A percentile compares a stretch with the other conserved stretches of the same genome.
phyloP scores from a whole-genome alignment of 192 early-diverging fungal genomes.

The Neocallimastix lanati region DNA sequence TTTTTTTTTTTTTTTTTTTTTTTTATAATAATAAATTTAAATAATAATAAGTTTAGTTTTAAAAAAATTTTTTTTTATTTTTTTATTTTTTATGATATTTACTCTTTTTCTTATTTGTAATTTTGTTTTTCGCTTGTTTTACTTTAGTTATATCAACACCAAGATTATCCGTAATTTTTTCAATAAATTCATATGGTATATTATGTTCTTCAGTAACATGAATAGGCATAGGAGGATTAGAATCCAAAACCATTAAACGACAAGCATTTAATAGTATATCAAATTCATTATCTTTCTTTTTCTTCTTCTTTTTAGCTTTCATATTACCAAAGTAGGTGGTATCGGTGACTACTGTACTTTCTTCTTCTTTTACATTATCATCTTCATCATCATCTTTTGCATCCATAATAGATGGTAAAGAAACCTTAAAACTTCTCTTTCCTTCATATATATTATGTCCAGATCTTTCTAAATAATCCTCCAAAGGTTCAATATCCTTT shows the following conservation, averaged over 20 bases:
- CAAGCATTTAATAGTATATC: neutral
- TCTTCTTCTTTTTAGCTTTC: neutral
- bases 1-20: too few relatives aligned
- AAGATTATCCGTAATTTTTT: neutral
- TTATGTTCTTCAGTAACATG: neutral
- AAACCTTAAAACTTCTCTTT: neutral
- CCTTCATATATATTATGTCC: neutral
- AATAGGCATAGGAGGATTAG: neutral
- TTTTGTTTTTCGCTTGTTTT: neutral
- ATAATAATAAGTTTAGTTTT: too few relatives aligned
- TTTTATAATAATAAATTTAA: too few relatives aligned
- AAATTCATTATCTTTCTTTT: neutral
- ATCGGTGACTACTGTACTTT: too few relatives aligned
- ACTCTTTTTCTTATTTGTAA: neutral
- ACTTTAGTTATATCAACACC: neutral
- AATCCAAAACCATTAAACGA: neutral
- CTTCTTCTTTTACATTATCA: neutral
- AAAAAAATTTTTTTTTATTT: too few relatives aligned
- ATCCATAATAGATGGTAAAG: neutral
- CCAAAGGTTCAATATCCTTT: neutral
- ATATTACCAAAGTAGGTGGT: neutral
- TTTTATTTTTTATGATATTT: neutral
- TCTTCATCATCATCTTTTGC: neutral
- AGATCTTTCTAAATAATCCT: neutral
- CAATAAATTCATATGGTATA: neutral